These are phyloP conservation scores for Durusdinium trenchii DNA, from an alignment of 73 alveolate species.

Conservation along the genomic window DNA sequence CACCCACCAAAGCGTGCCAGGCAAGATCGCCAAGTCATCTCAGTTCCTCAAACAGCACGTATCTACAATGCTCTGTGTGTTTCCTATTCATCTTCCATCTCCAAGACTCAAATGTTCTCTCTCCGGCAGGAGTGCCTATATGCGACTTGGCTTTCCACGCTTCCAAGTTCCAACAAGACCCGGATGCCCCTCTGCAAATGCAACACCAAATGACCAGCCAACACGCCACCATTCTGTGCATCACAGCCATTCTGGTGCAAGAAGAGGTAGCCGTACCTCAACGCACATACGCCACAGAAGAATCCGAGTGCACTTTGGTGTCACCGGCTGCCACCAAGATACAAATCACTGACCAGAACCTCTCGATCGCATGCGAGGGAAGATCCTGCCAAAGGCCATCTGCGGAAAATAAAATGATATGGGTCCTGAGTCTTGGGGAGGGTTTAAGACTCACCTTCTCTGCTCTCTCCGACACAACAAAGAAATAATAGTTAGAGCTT, in stretches of 20 bases:
- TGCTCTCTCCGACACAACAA: not conserved
- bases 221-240: not conserved
- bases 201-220: not conserved
- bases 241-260: not conserved
- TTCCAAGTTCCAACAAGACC: no score
- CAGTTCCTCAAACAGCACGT: not conserved
- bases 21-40: not conserved
- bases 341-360: not conserved
- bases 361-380: not conserved
- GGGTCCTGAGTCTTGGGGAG: not conserved
- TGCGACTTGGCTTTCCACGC: not conserved
- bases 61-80: not conserved
- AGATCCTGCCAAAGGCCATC: not conserved
- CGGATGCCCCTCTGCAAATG: not conserved
- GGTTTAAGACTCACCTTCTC: not conserved
- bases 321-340: not conserved
- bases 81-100: not conserved
- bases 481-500: no score
- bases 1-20: not conserved
- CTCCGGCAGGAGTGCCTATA: not conserved
- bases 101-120: not conserved
- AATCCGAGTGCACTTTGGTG: not conserved
- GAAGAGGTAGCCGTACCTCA: not conserved
- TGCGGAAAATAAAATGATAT: no score
- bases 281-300: not conserved